Evolutionary conservation across 73 alveolate genomes (phyloP), one percentile per base, ranked within the genome.

Genomic region (Paramecium bursaria): DNA sequence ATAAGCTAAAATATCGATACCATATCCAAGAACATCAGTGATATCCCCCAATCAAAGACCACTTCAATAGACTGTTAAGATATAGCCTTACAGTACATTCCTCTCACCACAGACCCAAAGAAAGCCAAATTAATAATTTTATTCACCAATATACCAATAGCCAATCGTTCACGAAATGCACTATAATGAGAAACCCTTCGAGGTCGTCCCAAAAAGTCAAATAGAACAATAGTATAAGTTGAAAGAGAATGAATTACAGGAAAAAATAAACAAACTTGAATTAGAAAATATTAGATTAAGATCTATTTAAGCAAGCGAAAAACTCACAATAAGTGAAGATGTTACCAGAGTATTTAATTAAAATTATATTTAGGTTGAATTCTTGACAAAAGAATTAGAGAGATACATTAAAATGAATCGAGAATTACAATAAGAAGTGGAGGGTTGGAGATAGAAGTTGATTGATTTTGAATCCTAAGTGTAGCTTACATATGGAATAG

Each of bases 381-480:
- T n/a, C 33, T 23, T 67, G 21, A 33, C 3, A 67, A 25, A 19
- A 0, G 82, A 67, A 30, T 30, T 67, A 67, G 7, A 67, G 33
- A 67, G 22, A 67, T 67, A 67, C 21, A 39, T 67, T 25, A 67
- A 42, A 19, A 67, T 67, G 9, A 26, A 33, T 1, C 21, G 19
- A 25, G 82, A 67, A 67, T 67, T 35, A 15, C 11, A 67, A 67
- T 67, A 33, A 17, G 82, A 67, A 27, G 44, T 67, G 15, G 82
- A 67, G 13, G 22, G 22, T n/a, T 67, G 82, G 82, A 67, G 44
- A 21, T 39, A 67, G 23, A 67, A 47, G 44, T 67, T 39, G 2
- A 26, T 27, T 33, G 82, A 67, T 35, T 67, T 67, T 42, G 82
- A 67, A 67, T 53, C 82, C 22, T 42, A 67, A 67, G 82, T 67